Conservation (phyloP, 1,139 yeast genomes). For the Suhomyces yuchorum region DNA sequence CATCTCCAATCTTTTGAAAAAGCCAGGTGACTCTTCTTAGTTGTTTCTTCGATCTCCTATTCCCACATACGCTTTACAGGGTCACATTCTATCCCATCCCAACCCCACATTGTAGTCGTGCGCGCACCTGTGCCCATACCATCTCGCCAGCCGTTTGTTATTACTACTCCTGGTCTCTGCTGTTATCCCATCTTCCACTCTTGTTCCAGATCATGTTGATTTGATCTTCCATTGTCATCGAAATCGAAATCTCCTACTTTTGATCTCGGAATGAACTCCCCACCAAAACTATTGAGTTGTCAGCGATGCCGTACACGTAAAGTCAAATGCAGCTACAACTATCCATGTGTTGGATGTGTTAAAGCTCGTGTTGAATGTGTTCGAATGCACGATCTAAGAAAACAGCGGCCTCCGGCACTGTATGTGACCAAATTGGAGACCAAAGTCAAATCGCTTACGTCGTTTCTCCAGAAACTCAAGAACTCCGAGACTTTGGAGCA, state of each 20-base stretch:
- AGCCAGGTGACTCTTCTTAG: too few species aligned
- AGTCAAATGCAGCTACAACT: conserved; percentile 53
- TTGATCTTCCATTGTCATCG: neutral
- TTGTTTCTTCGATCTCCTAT: neutral
- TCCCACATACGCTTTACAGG: too few species aligned
- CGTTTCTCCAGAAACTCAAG: conserved; percentile 29
- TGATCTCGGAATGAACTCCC: conserved; percentile 1
- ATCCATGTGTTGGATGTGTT: conserved; percentile 54
- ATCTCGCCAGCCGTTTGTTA: neutral
- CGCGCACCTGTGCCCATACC: neutral
- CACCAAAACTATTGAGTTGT: conserved; percentile 33
- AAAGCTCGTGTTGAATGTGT: conserved; percentile 50
- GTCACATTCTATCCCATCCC: neutral
- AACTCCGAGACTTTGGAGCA: conserved; percentile 25
- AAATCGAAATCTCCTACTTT: neutral
- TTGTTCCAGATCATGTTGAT: conserved; percentile 3
- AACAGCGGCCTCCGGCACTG: conserved; percentile 52
- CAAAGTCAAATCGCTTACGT: conserved; percentile 28
- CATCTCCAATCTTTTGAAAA: too few species aligned
- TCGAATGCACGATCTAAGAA: conserved; percentile 54
- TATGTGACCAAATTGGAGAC: conserved; percentile 47
- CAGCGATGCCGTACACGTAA: conserved; percentile 54
- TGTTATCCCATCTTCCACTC: neutral
- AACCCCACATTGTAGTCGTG: conserved; percentile 1
- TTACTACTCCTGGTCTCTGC: neutral